Evolutionary conservation across 805 yeast species (phyloP).

Genomic region (Wickerhamomyces xylosicus): DNA sequence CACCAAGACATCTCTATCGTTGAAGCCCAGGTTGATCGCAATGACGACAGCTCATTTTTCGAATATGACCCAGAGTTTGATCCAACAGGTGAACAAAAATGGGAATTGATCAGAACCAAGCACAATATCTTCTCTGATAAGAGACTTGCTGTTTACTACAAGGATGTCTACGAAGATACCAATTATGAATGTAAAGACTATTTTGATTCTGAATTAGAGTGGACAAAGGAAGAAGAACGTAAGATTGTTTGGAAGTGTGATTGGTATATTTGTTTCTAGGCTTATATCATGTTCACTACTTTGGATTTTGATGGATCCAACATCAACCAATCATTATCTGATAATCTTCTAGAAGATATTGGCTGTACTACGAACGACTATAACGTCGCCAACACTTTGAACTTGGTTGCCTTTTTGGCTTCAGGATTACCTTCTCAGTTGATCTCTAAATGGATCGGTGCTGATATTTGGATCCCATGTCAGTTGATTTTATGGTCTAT

Average conservation of each 20-base stretch:
- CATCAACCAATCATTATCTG: constrained; percentile 47
- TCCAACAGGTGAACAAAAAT: background rate
- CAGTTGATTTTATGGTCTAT: constrained; percentile 49
- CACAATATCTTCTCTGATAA: constrained; percentile 27
- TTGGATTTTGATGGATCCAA: constrained; percentile 52
- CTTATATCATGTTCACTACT: constrained; percentile 48
- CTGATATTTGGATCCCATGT: constrained; percentile 51
- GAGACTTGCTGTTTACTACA: constrained; percentile 33
- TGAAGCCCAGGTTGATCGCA: background rate
- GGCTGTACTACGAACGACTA: constrained; percentile 44
- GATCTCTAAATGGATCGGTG: constrained; percentile 52
- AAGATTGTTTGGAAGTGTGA: constrained; percentile 41
- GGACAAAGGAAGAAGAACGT: constrained; percentile 44
- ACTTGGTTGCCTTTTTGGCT: constrained; percentile 37
- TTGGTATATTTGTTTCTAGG: constrained; percentile 44
- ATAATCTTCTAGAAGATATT: constrained; percentile 27
- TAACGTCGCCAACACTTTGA: constrained; percentile 49
- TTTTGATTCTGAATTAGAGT: constrained; percentile 48
- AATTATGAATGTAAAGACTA: constrained; percentile 43
- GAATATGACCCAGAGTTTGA: no score
- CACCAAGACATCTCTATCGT: background rate
- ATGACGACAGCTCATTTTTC: background rate
- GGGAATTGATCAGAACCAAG: background rate
- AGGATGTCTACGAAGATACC: constrained; percentile 33
- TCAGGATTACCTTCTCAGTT: constrained; percentile 62